These are phyloP conservation scores for Puccinia horiana DNA, from an alignment of 1,284 basidiomycete genomes.

Conservation along the genomic window DNA sequence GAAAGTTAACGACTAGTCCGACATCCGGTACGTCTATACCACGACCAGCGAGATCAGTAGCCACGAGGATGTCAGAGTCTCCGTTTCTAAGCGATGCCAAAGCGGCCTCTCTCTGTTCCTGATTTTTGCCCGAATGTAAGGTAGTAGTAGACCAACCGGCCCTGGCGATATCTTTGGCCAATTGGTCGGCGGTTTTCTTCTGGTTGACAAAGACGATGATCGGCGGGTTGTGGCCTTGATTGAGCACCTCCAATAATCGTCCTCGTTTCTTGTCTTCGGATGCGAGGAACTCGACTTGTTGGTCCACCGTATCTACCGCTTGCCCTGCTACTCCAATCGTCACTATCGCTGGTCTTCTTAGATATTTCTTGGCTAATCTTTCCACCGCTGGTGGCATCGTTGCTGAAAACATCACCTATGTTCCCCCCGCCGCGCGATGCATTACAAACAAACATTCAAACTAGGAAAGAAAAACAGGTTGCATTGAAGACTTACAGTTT, in stretches of 20 bases:
- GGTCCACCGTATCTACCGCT: conserved; percentile 96
- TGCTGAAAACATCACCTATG: conserved; percentile 77
- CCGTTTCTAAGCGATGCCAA: conserved; percentile 82
- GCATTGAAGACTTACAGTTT: conserved; percentile 57
- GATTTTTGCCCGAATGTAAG: conserved; percentile 93
- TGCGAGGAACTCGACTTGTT: conserved; percentile 86
- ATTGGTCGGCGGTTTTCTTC: conserved; percentile 96
- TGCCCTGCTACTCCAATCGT: conserved; percentile 97
- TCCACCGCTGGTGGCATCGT: conserved; percentile 98
- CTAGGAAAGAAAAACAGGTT: no score
- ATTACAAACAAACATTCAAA: no score
- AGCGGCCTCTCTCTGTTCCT: conserved; percentile 91
- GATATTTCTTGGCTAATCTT: conserved; percentile 86
- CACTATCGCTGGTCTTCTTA: conserved; percentile 87
- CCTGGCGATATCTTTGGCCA: conserved; percentile 84
- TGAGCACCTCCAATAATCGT: conserved; percentile 83
- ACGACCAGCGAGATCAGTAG: conserved; percentile 94
- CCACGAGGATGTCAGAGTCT: conserved; percentile 80
- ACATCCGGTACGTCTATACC: conserved; percentile 99
- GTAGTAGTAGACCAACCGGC: conserved; percentile 84
- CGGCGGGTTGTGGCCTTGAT: conserved; percentile 74
- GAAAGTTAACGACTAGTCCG: conserved; percentile 91
- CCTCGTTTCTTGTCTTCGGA: conserved; percentile 93
- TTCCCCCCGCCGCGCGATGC: no score
- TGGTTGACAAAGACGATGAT: conserved; percentile 99